Conservation (phyloP, 257 asterid species). For the Penstemon newberryi region DNA sequence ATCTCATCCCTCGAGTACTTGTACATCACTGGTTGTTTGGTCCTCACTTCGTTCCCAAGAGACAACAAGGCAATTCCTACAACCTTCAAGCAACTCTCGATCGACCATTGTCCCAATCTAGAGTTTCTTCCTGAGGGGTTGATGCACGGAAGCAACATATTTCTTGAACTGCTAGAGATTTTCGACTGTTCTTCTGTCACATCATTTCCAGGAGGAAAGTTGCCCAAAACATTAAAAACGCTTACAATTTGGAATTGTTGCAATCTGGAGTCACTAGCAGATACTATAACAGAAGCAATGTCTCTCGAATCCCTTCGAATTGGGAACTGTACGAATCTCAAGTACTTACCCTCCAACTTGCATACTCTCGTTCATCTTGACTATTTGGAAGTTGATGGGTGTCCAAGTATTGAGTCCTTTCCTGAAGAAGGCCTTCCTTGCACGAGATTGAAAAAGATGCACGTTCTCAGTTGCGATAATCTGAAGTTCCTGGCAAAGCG, state of each 20-base stretch:
- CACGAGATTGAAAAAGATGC: slow-evolving; percentile 37
- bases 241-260: slow-evolving; percentile 50
- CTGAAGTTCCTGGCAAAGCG: slow-evolving; percentile 36
- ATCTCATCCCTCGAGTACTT: slow-evolving; percentile 39
- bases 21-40: slow-evolving; percentile 45
- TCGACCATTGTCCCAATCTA: slow-evolving; percentile 42
- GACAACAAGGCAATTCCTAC: slow-evolving; percentile 35
- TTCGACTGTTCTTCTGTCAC: slow-evolving; percentile 47
- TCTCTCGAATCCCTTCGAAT: slow-evolving; percentile 44
- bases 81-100: slow-evolving; percentile 46
- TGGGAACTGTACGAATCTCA: slow-evolving; percentile 48
- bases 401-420: slow-evolving; percentile 43
- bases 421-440: slow-evolving; percentile 45
- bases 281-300: slow-evolving; percentile 36
- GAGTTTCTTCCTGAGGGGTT: slow-evolving; percentile 53
- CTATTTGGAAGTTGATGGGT: slow-evolving; percentile 47
- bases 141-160: slow-evolving; percentile 38
- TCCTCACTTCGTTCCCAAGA: slow-evolving; percentile 43
- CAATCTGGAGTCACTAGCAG: slow-evolving; percentile 50
- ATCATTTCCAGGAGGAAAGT: slow-evolving; percentile 43
- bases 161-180: slow-evolving; percentile 44
- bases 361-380: slow-evolving; percentile 38
- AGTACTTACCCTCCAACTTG: slow-evolving; percentile 39
- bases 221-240: slow-evolving; percentile 43
- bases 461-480: slow-evolving; percentile 43